Base-by-base conservation (phyloP, 2,329 filamentous ascomycete species). In the Hypoxylon sp. region DNA sequence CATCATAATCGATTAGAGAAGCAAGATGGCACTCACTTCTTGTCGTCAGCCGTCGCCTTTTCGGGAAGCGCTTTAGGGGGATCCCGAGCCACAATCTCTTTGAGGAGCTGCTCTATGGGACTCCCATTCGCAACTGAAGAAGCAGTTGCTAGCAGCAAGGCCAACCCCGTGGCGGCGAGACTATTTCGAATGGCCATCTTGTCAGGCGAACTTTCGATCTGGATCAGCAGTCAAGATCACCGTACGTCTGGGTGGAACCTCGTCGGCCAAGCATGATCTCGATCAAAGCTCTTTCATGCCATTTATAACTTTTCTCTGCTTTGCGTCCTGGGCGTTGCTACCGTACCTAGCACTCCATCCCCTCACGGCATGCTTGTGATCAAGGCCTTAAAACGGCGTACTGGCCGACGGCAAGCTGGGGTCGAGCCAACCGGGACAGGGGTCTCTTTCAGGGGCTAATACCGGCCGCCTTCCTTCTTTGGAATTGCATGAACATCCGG, bases 11-110 rank as follows among this genome's bases (percentile, higher is more conserved):
- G 5, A 33, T 26, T 36, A 3, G 52, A 40, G 6, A 33, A 54
- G 4, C 24, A 5, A 54, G 28, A 5, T 9, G 16, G n/a, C 32
- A 59, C 72, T 67, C 44, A 74, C 68, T 70, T 73, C 56, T 72
- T 64, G 58, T 74, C 73, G n/a, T 65, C 62, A 24, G 64, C 70
- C 8, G 72, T 73, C 7, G 73, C 73, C 28, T 65, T 74, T 61
- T 72, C 59, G 3, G 73, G 72, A 20, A 75, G 64, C 2, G 73
- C 72, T 36, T 62, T 36, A 6, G 73, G 73, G 20, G 73, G 72
- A 22, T 74, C 73, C 28, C 73, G 67, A 14, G 67, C 51, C 24
- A 67, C 54, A 3, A 74, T 66, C 22, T 40, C 16, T 40, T 61
- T 59, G 32, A 72, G 57, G 20, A 72, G 68, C 28, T 64, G 68